phyloP scores from a whole-genome alignment of 2,329 filamentous ascomycete species.

The Stagonosporopsis tanaceti region DNA sequence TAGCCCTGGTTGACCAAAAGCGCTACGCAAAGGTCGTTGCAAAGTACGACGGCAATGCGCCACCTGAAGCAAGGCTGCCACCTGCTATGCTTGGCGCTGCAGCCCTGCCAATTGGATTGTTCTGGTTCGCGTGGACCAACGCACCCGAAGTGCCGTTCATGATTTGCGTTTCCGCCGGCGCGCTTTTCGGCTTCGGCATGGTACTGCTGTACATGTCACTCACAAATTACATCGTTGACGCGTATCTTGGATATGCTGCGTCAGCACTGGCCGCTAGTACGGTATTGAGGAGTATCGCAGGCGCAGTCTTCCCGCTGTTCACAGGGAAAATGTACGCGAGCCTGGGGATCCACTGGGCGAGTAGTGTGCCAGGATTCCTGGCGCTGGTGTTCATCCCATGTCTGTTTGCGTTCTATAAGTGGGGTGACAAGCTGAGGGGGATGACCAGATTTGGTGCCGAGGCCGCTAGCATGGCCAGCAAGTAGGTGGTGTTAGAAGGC shows the following conservation, averaged over 20 bases:
- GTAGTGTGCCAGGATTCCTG: slow-evolving; percentile 56
- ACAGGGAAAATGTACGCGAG: slow-evolving; percentile 55
- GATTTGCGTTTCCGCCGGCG: slow-evolving; percentile 59
- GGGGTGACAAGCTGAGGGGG: slow-evolving; percentile 25
- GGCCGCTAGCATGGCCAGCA: slow-evolving; percentile 23
- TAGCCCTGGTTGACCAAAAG: slow-evolving; percentile 27
- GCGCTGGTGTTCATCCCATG: slow-evolving; percentile 52
- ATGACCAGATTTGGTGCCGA: slow-evolving; percentile 33
- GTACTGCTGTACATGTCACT: slow-evolving; percentile 51
- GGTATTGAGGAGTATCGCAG: slow-evolving; percentile 57
- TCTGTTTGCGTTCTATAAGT: slow-evolving; percentile 27
- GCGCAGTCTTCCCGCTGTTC: slow-evolving; percentile 59
- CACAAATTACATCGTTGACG: slow-evolving; percentile 73
- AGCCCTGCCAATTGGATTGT: slow-evolving; percentile 57
- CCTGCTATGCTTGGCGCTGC: slow-evolving; percentile 63
- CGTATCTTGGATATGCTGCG: slow-evolving; percentile 60
- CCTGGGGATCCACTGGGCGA: slow-evolving; percentile 59
- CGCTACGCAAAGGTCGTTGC: slow-evolving; percentile 26
- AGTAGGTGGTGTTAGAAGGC: neutral
- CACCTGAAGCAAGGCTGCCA: slow-evolving; percentile 60
- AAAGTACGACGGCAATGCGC: slow-evolving; percentile 53
- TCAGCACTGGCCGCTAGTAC: slow-evolving; percentile 52
- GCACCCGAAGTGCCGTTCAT: slow-evolving; percentile 62
- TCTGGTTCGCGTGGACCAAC: slow-evolving; percentile 61
- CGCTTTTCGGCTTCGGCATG: slow-evolving; percentile 56